Percentiles rank a stretch among this genome's conserved stretches.
These are phyloP conservation scores for Sinapis alba DNA, from an alignment of 441 rosid genomes.

Conservation along the genomic window DNA sequence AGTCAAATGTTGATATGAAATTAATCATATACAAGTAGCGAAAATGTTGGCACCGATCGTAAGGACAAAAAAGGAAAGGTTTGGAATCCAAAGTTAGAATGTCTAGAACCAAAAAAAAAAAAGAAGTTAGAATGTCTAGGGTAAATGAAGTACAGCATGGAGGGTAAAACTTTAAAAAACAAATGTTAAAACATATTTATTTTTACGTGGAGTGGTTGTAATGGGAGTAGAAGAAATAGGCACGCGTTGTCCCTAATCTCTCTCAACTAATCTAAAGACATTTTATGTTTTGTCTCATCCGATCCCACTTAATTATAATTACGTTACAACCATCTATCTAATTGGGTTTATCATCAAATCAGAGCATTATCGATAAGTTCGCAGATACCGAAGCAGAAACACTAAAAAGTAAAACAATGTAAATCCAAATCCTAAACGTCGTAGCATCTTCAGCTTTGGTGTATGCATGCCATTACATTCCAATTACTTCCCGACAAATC, in stretches of 20 bases:
- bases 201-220: slow-evolving; percentile 43
- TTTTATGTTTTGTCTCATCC: slow-evolving; percentile 42
- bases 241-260: slow-evolving; percentile 41
- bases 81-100: slow-evolving; percentile 13
- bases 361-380: slow-evolving; percentile 38
- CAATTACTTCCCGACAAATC: slow-evolving; percentile 57
- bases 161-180: background rate
- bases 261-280: slow-evolving; percentile 41
- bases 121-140: too few relatives aligned
- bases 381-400: slow-evolving; percentile 32
- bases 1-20: background rate
- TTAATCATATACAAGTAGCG: background rate
- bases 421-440: slow-evolving; percentile 35
- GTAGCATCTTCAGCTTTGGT: slow-evolving; percentile 61
- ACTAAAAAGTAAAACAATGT: slow-evolving; percentile 13
- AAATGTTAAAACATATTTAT: background rate
- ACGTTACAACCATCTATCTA: slow-evolving; percentile 17
- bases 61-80: background rate
- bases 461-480: slow-evolving; percentile 74
- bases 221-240: slow-evolving; percentile 29
- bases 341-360: slow-evolving; percentile 31
- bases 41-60: slow-evolving; percentile 4
- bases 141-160: slow-evolving; percentile 3
- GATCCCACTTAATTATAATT: slow-evolving; percentile 32
- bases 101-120: too few relatives aligned